Evolutionary conservation across 2,329 filamentous ascomycete genomes (phyloP).

Genomic region (Macrophomina phaseolina): DNA sequence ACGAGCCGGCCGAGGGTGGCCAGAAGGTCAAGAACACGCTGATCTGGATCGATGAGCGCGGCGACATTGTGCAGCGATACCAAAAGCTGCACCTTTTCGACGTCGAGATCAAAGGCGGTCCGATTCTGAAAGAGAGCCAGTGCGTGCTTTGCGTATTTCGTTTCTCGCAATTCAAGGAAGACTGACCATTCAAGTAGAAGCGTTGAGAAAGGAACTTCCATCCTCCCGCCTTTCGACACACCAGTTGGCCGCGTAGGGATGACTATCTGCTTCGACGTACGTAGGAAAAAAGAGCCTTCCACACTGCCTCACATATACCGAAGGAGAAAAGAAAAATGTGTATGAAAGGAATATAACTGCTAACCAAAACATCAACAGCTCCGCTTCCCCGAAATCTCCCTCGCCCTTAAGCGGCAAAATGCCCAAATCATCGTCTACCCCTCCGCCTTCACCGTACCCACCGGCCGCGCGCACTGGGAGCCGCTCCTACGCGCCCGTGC

Average conservation of each 20-base stretch:
- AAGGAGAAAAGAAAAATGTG: neutral
- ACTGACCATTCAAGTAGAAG: constrained; percentile 41
- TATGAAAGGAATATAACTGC: too few relatives aligned
- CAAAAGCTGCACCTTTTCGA: constrained; percentile 95
- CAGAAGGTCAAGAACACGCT: constrained; percentile 67
- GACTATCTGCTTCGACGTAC: constrained; percentile 84
- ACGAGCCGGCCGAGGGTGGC: constrained; percentile 66
- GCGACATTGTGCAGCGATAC: constrained; percentile 68
- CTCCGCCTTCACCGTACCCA: constrained; percentile 87
- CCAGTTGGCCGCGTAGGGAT: constrained; percentile 76
- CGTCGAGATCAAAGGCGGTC: constrained; percentile 63
- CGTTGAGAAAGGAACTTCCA: constrained; percentile 69
- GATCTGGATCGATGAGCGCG: constrained; percentile 69
- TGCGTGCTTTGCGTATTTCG: constrained; percentile 32
- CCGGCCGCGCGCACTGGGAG: constrained; percentile 87
- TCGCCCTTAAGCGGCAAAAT: constrained; percentile 68
- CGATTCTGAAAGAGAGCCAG: constrained; percentile 66
- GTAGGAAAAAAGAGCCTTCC: constrained; percentile 29
- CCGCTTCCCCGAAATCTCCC: constrained; percentile 76
- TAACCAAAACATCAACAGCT: constrained; percentile 50
- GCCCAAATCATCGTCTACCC: constrained; percentile 86
- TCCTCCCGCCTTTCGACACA: constrained; percentile 74
- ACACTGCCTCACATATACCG: neutral
- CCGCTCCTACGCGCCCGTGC: constrained; percentile 77
- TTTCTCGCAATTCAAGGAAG: neutral